phyloP scores from a whole-genome alignment of 1,284 basidiomycete species.

The Mycosarcoma maydis region DNA sequence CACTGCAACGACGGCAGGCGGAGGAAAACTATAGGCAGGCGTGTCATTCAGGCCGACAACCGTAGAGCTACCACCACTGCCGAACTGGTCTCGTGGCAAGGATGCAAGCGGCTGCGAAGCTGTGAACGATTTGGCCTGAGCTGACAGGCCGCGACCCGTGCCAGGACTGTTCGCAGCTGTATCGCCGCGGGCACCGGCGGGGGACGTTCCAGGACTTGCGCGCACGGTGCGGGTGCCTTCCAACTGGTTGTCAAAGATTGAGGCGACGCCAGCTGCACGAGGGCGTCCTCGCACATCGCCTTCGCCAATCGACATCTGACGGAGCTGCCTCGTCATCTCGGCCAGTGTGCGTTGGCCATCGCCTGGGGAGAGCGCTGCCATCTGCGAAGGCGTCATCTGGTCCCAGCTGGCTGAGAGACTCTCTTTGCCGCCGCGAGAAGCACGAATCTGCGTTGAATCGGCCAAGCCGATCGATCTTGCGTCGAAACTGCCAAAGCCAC shows the following conservation, averaged over 20 bases:
- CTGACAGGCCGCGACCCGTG: constrained; percentile 21
- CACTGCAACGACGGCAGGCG: neutral
- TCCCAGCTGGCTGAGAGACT: constrained; percentile 50
- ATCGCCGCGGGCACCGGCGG: constrained; percentile 10
- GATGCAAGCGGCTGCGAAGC: constrained; percentile 14
- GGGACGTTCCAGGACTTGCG: constrained; percentile 43
- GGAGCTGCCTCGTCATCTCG: constrained; percentile 37
- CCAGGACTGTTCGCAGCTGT: neutral
- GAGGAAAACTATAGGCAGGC: neutral
- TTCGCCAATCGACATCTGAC: constrained; percentile 41
- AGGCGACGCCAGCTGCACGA: neutral
- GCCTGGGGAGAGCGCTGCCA: constrained; percentile 19
- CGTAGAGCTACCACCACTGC: neutral
- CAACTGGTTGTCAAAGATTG: constrained; percentile 24
- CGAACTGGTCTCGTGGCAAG: constrained; percentile 8
- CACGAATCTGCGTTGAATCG: constrained; percentile 4
- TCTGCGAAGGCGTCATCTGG: constrained; percentile 29
- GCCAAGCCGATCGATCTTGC: constrained; percentile 13
- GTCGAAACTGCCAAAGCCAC: constrained; percentile 18
- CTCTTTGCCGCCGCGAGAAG: constrained; percentile 19
- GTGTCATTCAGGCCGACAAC: constrained; percentile 2
- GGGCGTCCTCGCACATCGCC: constrained; percentile 5
- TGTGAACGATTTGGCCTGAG: constrained; percentile 35
- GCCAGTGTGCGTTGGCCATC: constrained; percentile 32
- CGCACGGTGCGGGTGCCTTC: constrained; percentile 43